A percentile compares a stretch with the other conserved stretches of the same genome.
These are phyloP conservation scores for Ormosia emarginata DNA, from an alignment of 306 rosid species.

Conservation along the genomic window DNA sequence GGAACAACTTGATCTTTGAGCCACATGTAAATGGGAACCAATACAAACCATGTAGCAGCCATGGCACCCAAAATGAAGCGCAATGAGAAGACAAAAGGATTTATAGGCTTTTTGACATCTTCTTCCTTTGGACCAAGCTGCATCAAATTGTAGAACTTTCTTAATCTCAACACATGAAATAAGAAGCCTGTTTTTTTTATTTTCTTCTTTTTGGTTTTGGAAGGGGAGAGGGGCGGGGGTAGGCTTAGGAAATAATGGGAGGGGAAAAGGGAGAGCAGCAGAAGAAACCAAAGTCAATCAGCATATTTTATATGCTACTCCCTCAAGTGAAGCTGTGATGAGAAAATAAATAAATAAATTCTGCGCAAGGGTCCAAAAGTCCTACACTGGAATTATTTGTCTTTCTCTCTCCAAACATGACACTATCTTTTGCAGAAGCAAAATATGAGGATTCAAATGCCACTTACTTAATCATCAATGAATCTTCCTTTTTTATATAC, in stretches of 20 bases:
- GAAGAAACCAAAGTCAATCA: slow-evolving; percentile 14
- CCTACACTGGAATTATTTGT: neutral
- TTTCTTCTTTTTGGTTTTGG: no score
- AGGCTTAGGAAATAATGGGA: no score
- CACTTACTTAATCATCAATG: neutral
- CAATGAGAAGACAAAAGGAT: slow-evolving; percentile 46
- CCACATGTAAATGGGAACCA: slow-evolving; percentile 92
- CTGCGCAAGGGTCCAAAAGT: neutral
- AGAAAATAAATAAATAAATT: neutral
- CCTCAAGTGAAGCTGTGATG: slow-evolving; percentile 1
- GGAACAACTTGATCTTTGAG: slow-evolving; percentile 83
- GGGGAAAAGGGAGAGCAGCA: no score
- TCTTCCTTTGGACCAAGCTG: slow-evolving; percentile 95
- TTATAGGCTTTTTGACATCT: slow-evolving; percentile 64
- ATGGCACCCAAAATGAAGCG: slow-evolving; percentile 71
- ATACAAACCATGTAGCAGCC: slow-evolving; percentile 76
- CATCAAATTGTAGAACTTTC: slow-evolving; percentile 18
- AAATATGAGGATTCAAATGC: neutral
- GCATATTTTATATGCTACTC: neutral
- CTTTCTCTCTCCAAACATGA: neutral
- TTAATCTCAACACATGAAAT: no score
- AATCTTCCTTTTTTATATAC: neutral
- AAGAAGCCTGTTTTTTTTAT: no score
- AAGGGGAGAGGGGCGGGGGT: no score
- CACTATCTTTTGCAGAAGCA: neutral